Evolutionary conservation across 495 filamentous ascomycete species (phyloP), one percentile per base, ranked within the genome.

Genomic region (Daldinia grandis): DNA sequence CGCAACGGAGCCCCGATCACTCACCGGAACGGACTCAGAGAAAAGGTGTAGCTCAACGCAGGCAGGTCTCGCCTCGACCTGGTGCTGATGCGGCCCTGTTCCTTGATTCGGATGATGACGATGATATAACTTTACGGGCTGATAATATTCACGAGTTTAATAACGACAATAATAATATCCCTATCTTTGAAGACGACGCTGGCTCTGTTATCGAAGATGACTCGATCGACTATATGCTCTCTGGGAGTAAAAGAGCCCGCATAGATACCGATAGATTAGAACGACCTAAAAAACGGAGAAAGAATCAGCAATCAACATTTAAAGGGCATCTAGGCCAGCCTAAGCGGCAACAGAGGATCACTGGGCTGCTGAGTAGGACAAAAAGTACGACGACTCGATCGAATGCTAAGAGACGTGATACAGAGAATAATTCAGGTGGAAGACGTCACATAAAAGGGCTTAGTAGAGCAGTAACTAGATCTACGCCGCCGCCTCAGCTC

Each of bases 31-130:
- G 65, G 17, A 62, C 64, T 14, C 65, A 74, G 27, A 85, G 85
- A 59, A 85, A 85, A 66, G 91, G 89, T 25, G 81, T 91, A 21
- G 89, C 89, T 38, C 68, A 79, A 37, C 79, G 72, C 54, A 77
- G 74, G 8, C 79, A 77, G 25, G 49, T 53, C 8, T 76, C 72
- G 1, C 59, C 76, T 5, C 77, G 49, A 47, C 64, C 62, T 49
- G 37, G 58, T 50, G 66, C 35, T 50, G 62, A 69, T n/a, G 62
- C 66, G 54, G 62, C 72, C 12, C 75, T 81, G 15, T 74, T 83
- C 54, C 81, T 85, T 55, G 83, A 86, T 27, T 84, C 83, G 12
- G 80, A 83, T 31, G 83, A 84, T 1, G 78, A 85, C 1, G 78
- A 81, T 17, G 71, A 75, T 31, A 71, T 78, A 49, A 61, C 68